phyloP scores from a whole-genome alignment of 2,329 filamentous ascomycete species.

The Xylariaceae sp. region DNA sequence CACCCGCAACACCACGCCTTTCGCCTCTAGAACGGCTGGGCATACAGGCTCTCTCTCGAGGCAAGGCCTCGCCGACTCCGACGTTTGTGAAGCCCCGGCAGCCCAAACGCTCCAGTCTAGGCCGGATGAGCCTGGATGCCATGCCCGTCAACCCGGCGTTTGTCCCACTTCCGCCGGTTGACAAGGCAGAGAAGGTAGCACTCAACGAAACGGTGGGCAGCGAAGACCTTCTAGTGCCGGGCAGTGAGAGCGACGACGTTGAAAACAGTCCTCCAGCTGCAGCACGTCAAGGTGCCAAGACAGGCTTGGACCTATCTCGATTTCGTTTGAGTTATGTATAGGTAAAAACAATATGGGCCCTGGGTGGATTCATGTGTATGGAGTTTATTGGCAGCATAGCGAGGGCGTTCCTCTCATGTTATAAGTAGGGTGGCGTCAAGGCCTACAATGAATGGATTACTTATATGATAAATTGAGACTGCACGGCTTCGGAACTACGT shows the following conservation, averaged over 20 bases:
- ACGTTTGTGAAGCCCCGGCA: slow-evolving; percentile 19
- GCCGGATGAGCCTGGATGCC: slow-evolving; percentile 29
- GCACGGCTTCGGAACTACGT: no score
- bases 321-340: no score
- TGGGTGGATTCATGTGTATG: no score
- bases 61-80: slow-evolving; percentile 25
- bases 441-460: no score
- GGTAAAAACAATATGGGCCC: no score
- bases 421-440: no score
- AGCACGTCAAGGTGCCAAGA: slow-evolving; percentile 19
- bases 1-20: slow-evolving; percentile 37
- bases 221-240: slow-evolving; percentile 54
- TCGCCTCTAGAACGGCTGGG: slow-evolving; percentile 55
- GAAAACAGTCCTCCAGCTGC: slow-evolving; percentile 19
- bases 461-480: no score
- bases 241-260: slow-evolving; percentile 39
- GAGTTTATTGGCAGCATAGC: no score
- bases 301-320: slow-evolving; percentile 5
- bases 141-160: slow-evolving; percentile 50
- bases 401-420: no score
- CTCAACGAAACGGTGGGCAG: slow-evolving; percentile 48
- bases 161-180: slow-evolving; percentile 52
- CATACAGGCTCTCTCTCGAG: slow-evolving; percentile 39
- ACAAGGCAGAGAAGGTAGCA: slow-evolving; percentile 50
- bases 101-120: slow-evolving; percentile 21